Evolutionary conservation across 345 rosid genomes (phyloP).

Genomic region (Psidium friedrichsthalianum): DNA sequence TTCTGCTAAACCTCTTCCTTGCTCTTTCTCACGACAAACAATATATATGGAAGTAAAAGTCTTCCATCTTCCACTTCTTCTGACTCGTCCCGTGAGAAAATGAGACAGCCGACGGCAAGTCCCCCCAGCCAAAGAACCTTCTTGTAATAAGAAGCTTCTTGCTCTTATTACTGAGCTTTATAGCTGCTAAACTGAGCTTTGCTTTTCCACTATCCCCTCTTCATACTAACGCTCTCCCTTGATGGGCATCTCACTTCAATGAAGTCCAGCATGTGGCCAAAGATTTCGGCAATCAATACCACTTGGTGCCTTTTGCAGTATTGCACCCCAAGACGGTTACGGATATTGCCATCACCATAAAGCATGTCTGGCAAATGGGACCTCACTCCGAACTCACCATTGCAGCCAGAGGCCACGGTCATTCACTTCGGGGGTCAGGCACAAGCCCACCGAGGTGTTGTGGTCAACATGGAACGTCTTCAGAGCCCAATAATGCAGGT

Average conservation of each 20-base stretch:
- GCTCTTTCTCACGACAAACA: neutral
- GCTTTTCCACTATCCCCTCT: conserved; percentile 53
- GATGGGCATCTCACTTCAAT: conserved; percentile 67
- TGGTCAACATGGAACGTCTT: conserved; percentile 72
- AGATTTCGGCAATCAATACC: conserved; percentile 77
- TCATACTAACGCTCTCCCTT: conserved; percentile 48
- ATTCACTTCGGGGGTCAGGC: conserved; percentile 83
- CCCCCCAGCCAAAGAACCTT: conserved; percentile 34
- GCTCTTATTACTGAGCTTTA: conserved; percentile 51
- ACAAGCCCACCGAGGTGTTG: conserved; percentile 64
- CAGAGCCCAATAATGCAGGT: conserved; percentile 32
- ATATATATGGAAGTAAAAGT: conserved; percentile 1
- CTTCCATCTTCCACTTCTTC: conserved; percentile 14
- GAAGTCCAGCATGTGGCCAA: conserved; percentile 61
- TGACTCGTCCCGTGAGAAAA: conserved; percentile 9
- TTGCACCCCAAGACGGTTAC: conserved; percentile 71
- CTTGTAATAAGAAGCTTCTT: conserved; percentile 38
- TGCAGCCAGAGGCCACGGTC: conserved; percentile 89
- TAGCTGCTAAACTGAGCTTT: conserved; percentile 44
- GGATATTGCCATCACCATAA: conserved; percentile 63
- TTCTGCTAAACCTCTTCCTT: conserved; percentile 23
- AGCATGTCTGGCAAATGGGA: conserved; percentile 81
- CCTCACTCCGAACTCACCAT: conserved; percentile 67
- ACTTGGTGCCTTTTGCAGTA: conserved; percentile 59
- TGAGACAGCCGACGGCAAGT: conserved; percentile 23